Percentiles rank a stretch among this genome's conserved stretches.
These are phyloP conservation scores for Bolboschoenus planiculmis DNA, from an alignment of 176 grass and related monocot genomes.

Conservation along the genomic window DNA sequence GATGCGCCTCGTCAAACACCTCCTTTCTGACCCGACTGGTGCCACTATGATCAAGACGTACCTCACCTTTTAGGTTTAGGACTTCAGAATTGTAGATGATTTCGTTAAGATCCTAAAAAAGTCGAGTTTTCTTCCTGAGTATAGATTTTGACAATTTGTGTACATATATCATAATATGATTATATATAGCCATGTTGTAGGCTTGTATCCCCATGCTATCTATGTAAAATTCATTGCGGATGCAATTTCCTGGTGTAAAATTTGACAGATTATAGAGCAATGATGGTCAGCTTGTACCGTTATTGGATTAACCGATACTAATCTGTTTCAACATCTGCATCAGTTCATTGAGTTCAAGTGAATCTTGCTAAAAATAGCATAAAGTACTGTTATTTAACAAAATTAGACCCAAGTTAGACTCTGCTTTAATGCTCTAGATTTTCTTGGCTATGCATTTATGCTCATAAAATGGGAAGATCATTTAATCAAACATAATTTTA, in stretches of 20 bases:
- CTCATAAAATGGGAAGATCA: neutral
- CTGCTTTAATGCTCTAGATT: neutral
- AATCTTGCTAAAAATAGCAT: neutral
- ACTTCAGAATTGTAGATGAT: neutral
- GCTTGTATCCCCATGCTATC: neutral
- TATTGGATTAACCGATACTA: neutral
- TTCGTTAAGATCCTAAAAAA: neutral
- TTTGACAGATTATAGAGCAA: neutral
- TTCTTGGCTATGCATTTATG: neutral
- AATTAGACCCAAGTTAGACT: neutral
- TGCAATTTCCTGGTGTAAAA: neutral
- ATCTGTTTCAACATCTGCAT: neutral
- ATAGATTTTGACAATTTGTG: constrained; percentile 47
- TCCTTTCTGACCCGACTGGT: constrained; percentile 68
- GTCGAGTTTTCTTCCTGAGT: constrained; percentile 24
- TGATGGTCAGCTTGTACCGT: neutral
- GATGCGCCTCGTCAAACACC: constrained; percentile 82
- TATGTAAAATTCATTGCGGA: neutral
- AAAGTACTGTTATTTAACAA: neutral
- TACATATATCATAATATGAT: constrained; percentile 1
- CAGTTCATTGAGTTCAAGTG: neutral
- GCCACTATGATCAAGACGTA: constrained; percentile 82
- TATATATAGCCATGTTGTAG: neutral
- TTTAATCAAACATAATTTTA: neutral
- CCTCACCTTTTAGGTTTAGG: constrained; percentile 46